A percentile compares a stretch with the other conserved stretches of the same genome.
phyloP scores from a whole-genome alignment of 2,329 filamentous ascomycete species.

The Berkeleyomyces basicola region DNA sequence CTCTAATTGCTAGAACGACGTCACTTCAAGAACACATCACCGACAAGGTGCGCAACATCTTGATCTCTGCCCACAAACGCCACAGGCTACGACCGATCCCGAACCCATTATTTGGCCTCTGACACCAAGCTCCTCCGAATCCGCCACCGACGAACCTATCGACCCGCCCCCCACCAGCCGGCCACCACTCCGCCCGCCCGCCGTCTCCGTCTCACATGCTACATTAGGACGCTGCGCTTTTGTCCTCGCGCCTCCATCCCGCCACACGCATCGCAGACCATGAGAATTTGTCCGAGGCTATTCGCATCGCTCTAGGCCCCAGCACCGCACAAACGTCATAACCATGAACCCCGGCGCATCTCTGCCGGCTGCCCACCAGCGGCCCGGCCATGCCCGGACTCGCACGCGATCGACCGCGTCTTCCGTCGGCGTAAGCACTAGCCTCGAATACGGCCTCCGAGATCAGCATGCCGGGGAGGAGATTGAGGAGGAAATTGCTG shows the following conservation, averaged over 20 bases:
- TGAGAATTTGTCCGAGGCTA: neutral
- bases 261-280: neutral
- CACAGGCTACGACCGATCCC: neutral
- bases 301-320: neutral
- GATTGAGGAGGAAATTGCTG: constrained; percentile 86
- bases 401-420: constrained; percentile 3
- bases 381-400: constrained; percentile 2
- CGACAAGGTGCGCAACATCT: neutral
- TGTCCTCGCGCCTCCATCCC: neutral
- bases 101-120: neutral
- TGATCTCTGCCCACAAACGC: neutral
- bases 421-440: neutral
- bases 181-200: neutral
- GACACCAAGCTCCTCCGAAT: neutral
- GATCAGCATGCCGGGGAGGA: constrained; percentile 34
- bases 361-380: constrained; percentile 1
- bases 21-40: neutral
- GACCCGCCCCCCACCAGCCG: neutral
- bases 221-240: neutral
- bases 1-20: neutral
- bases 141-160: neutral
- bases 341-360: constrained; percentile 8
- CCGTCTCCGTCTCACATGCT: neutral
- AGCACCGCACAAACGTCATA: neutral
- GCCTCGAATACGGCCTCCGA: constrained; percentile 21